Percentiles rank a stretch among this genome's conserved stretches.
Evolutionary conservation across 2,329 filamentous ascomycete species (phyloP).

Genomic region (Ophiostoma montium): DNA sequence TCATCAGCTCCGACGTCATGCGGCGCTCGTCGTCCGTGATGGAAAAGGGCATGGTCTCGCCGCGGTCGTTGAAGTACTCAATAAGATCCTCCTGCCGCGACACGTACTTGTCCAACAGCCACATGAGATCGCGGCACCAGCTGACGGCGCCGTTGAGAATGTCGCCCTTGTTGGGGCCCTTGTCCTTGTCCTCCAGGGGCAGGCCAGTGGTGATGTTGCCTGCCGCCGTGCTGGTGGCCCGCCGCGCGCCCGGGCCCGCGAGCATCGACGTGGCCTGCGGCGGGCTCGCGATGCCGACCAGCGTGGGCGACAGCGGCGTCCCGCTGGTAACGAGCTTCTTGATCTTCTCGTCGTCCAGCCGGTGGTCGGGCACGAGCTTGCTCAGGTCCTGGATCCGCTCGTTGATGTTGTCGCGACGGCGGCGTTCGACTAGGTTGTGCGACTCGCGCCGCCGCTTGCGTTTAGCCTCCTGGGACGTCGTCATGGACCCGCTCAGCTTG

Average conservation of each 20-base stretch:
- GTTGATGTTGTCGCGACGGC: slow-evolving; percentile 94
- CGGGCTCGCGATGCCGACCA: slow-evolving; percentile 55
- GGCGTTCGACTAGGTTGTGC: slow-evolving; percentile 90
- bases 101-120: slow-evolving; percentile 81
- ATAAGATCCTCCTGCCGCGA: slow-evolving; percentile 80
- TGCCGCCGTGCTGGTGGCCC: slow-evolving; percentile 54
- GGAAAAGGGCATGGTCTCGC: slow-evolving; percentile 65
- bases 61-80: slow-evolving; percentile 57
- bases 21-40: slow-evolving; percentile 83
- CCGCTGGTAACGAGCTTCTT: slow-evolving; percentile 90
- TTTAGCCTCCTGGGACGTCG: slow-evolving; percentile 83
- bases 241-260: slow-evolving; percentile 68
- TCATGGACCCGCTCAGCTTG: slow-evolving; percentile 49
- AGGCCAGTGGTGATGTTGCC: slow-evolving; percentile 86
- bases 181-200: slow-evolving; percentile 93
- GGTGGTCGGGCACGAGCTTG: slow-evolving; percentile 79
- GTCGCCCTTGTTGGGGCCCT: slow-evolving; percentile 96
- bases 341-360: slow-evolving; percentile 92
- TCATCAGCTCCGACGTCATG: slow-evolving; percentile 86
- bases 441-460: slow-evolving; percentile 81
- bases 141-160: slow-evolving; percentile 94
- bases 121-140: slow-evolving; percentile 97
- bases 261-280: slow-evolving; percentile 72
- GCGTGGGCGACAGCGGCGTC: slow-evolving; percentile 71
- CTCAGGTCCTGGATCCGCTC: slow-evolving; percentile 95